Evolutionary conservation across 305 asterid genomes (phyloP), one percentile per base, ranked within the genome.

Genomic region (Rubia tinctorum): DNA sequence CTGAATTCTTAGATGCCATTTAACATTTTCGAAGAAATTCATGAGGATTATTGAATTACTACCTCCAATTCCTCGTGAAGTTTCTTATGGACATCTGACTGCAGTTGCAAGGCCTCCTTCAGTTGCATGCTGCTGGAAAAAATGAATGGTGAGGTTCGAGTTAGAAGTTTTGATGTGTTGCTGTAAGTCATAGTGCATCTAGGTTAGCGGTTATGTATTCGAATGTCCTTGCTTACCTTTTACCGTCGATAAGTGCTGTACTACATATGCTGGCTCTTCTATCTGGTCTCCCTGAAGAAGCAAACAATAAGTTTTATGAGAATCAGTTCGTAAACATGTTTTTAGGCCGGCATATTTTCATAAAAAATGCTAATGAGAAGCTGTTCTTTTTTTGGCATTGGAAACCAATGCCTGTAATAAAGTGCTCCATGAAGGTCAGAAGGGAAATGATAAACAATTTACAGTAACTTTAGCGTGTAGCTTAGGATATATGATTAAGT

Each of bases 21-120:
- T 30, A 30, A 30, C 3, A 4, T 30, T 30, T 2, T 30, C 3
- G 37, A 30, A 30, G 37, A 30, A 30, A 30, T 30, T 30, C 37
- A 30, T 30, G 37, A 30, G 37, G 37, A 10, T 27, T 18, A 15
- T 60, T 20, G 8, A 17, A 17, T 42, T 51, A 63, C 42, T 82
- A 91, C 98, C 94, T 91, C 98, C 73, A 93, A 78, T 78, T 93
- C 96, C 83, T 93, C 98, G 14, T 93, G 98, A 49, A 93, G 98
- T 45, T 83, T 92, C 84, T 85, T 83, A 70, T 91, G 98, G 59
- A 88, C 98, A 68, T 90, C 96, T 23, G 91, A 81, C 64, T 93
- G 98, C 77, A 91, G 73, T 65, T 91, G 92, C 69, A 93, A 71
- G 66, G 98, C 97, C 83, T 91, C 98, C 83, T 82, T 91, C 56